A percentile compares a stretch with the other conserved stretches of the same genome.
Conservation (phyloP, 2,329 filamentous ascomycete genomes). For the Ophiostoma montium region DNA sequence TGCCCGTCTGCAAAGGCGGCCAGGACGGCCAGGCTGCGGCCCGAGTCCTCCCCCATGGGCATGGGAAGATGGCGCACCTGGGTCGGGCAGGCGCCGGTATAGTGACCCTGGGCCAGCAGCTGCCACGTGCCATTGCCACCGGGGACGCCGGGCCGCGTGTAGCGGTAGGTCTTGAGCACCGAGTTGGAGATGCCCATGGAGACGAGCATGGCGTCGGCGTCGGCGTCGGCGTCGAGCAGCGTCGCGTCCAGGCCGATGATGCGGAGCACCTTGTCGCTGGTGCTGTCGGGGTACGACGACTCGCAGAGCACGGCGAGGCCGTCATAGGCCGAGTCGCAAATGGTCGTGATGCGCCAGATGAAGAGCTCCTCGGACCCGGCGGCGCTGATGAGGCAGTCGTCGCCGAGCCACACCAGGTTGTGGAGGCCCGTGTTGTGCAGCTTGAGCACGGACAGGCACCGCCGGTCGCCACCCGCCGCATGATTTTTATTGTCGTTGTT, state of each 20-base stretch:
- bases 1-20: conserved; percentile 75
- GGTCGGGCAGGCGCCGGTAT: conserved; percentile 64
- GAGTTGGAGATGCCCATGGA: conserved; percentile 77
- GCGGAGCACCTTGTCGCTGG: conserved; percentile 48
- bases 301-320: conserved; percentile 44
- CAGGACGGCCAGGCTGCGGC: conserved; percentile 29
- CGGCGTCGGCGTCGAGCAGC: conserved; percentile 2
- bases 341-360: conserved; percentile 54
- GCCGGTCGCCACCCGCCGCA: conserved; percentile 13
- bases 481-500: no score
- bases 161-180: conserved; percentile 47
- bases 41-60: conserved; percentile 12
- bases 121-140: conserved; percentile 23
- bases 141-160: conserved; percentile 18
- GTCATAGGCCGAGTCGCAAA: conserved; percentile 31
- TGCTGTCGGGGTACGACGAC: conserved; percentile 36
- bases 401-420: conserved; percentile 56
- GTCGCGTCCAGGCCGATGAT: conserved; percentile 37
- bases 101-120: conserved; percentile 39
- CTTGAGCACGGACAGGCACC: conserved; percentile 52
- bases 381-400: conserved; percentile 66
- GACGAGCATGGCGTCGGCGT: conserved; percentile 28
- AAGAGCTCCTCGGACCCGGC: conserved; percentile 82
- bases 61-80: conserved; percentile 37
- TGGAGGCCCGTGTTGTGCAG: conserved; percentile 77